phyloP scores from a whole-genome alignment of 225 moss, liverwort and hornwort species.

The Neckera pumila region DNA sequence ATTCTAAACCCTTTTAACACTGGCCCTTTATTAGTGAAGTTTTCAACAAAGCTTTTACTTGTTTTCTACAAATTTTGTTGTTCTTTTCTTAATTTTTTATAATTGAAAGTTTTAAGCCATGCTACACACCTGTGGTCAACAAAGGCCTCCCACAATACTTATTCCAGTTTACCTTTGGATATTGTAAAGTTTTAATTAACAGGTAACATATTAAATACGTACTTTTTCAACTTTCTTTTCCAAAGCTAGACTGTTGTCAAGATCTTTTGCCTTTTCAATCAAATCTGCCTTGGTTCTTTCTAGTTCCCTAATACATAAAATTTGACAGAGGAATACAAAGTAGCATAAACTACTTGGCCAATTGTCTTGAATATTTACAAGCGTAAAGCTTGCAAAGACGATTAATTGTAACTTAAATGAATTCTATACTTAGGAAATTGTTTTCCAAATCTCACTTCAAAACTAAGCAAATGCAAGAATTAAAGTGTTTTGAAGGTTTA shows the following conservation, averaged over 20 bases:
- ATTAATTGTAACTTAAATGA: neutral
- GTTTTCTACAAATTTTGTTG: too few relatives aligned
- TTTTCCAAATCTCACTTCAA: neutral
- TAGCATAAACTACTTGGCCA: neutral
- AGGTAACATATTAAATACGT: neutral
- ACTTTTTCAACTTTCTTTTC: conserved; percentile 2
- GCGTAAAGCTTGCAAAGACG: neutral
- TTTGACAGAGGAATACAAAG: neutral
- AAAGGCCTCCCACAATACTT: too few relatives aligned
- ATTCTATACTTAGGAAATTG: neutral
- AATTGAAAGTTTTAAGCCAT: too few relatives aligned
- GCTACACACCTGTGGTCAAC: too few relatives aligned
- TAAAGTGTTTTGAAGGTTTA: neutral
- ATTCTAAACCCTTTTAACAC: too few relatives aligned
- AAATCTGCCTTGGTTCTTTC: conserved; percentile 14
- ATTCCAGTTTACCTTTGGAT: too few relatives aligned
- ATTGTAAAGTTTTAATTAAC: too few relatives aligned
- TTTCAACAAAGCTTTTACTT: too few relatives aligned
- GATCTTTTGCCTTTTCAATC: conserved; percentile 10
- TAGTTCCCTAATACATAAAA: conserved; percentile 4
- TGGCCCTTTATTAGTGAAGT: too few relatives aligned
- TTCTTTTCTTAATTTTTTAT: too few relatives aligned
- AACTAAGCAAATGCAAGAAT: neutral
- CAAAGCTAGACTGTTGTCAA: neutral
- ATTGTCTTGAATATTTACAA: neutral